A percentile compares a stretch with the other conserved stretches of the same genome.
These are phyloP conservation scores for Phoenix dactylifera DNA, from an alignment of 176 grass and related monocot genomes.

Conservation along the genomic window DNA sequence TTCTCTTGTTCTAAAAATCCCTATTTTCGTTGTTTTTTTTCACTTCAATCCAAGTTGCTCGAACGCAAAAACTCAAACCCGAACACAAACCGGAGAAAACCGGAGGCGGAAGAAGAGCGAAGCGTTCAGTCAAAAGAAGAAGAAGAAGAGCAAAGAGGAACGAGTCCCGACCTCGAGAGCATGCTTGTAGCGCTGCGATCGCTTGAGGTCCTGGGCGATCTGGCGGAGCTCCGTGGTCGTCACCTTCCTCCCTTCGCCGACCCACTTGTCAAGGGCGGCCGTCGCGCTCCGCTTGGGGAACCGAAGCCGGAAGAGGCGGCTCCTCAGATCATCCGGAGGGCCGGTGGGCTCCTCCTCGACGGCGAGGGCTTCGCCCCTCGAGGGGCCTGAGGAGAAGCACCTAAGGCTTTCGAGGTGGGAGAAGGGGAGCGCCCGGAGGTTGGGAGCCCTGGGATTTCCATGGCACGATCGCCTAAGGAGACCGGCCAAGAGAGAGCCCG, in stretches of 20 bases:
- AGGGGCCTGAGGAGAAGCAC: too few relatives aligned
- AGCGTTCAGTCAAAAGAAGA: background rate
- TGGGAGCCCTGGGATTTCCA: too few relatives aligned
- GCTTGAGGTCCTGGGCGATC: slow-evolving; percentile 53
- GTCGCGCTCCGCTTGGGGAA: slow-evolving; percentile 72
- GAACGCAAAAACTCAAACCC: too few relatives aligned
- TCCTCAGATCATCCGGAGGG: slow-evolving; percentile 35
- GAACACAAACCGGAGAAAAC: background rate
- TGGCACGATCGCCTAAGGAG: too few relatives aligned
- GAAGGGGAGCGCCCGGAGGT: too few relatives aligned
- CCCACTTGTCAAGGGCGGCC: slow-evolving; percentile 55
- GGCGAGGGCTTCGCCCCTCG: background rate
- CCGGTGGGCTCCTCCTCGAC: slow-evolving; percentile 3
- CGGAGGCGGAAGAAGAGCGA: background rate
- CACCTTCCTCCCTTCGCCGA: slow-evolving; percentile 40
- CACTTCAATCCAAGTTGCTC: background rate
- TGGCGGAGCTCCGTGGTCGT: slow-evolving; percentile 37
- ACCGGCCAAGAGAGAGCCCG: too few relatives aligned
- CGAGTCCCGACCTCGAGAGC: slow-evolving; percentile 55
- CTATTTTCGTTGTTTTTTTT: too few relatives aligned
- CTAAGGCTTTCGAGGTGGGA: too few relatives aligned
- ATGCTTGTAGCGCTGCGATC: slow-evolving; percentile 62
- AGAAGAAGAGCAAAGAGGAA: slow-evolving; percentile 1
- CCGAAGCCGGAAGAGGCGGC: slow-evolving; percentile 55
- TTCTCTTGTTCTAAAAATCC: too few relatives aligned